These are phyloP conservation scores for Plasmodium coatneyi DNA, from an alignment of 169 alveolate genomes.

Conservation along the genomic window DNA sequence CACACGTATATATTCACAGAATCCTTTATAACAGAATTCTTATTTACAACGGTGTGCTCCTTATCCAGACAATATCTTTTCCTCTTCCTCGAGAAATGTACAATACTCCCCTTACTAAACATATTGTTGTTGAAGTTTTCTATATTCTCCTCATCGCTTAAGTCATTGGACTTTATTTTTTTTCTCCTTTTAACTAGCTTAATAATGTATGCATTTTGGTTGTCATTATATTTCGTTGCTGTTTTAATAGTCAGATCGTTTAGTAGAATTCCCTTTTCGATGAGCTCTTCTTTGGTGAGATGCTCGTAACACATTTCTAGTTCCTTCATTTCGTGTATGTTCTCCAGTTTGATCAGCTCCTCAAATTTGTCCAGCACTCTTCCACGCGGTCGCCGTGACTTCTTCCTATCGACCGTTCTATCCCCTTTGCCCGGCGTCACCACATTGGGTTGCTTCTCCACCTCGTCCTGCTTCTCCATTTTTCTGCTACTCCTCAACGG, in stretches of 20 bases:
- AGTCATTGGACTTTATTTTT: slow-evolving; percentile 24
- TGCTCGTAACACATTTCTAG: slow-evolving; percentile 50
- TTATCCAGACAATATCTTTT: slow-evolving; percentile 11
- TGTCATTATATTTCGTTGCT: slow-evolving; percentile 27
- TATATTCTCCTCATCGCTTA: slow-evolving; percentile 66
- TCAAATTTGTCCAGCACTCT: slow-evolving; percentile 19
- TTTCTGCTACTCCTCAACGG: not conserved
- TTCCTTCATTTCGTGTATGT: slow-evolving; percentile 52
- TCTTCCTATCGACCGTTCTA: not conserved
- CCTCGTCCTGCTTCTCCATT: not conserved
- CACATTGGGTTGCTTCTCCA: not conserved
- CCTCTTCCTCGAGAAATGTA: slow-evolving; percentile 68
- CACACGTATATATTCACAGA: slow-evolving; percentile 27
- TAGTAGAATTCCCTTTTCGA: slow-evolving; percentile 56
- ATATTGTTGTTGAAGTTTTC: slow-evolving; percentile 36
- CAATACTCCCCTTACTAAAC: slow-evolving; percentile 57
- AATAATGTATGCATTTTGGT: slow-evolving; percentile 21
- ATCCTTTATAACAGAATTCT: slow-evolving; percentile 2
- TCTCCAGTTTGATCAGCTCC: slow-evolving; percentile 31
- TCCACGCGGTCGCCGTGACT: not conserved
- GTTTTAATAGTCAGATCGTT: slow-evolving; percentile 39
- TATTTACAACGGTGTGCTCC: not conserved
- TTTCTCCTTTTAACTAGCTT: slow-evolving; percentile 44
- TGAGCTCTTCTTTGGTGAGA: slow-evolving; percentile 46
- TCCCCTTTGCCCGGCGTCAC: not conserved